Evolutionary conservation across 768 basidiomycete genomes (phyloP), one percentile per base, ranked within the genome.

Genomic region (Lactarius evosmus): DNA sequence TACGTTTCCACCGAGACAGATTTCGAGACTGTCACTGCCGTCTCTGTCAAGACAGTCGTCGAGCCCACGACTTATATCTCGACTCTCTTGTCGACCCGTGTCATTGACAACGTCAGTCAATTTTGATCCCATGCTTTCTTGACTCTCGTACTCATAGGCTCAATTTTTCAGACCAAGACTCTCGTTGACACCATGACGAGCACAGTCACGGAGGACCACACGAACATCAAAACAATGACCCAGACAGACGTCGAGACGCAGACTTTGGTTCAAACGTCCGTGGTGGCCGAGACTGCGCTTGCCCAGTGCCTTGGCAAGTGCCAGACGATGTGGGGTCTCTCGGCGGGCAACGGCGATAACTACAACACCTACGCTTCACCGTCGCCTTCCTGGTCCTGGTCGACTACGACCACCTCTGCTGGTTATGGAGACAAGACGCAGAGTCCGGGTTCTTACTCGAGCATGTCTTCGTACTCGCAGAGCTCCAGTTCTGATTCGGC

Each of bases 41-140:
- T 56, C 75, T 81, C 55, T 68, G 32, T 80, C 60, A 81, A 77
- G 74, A 85, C 85, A 34, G 68, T 78, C 38, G 58, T 76, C 22
- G 69, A 82, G 72, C 86, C 86, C 32, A 87, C 86, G 9, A 89
- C 87, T 12, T 75, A 79, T 72, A 75, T 79, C 56, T 81, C 79
- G 56, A 78, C 81, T 57, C 84, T 78, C 71, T 78, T 85, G 41
- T 78, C 80, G 70, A 88, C 86, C 8, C 65, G 79, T 71, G 79
- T 83, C 66, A 79, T 79, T 67, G 84, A 88, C 75, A 80, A 82
- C 61, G 84, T 85, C 64, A 65, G 80, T 74, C 22, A 7, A n/a
- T n/a, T 36, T 49, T 16, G 7, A 17, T 53, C 49, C 1, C 34
- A 27, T 30, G 7, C 7, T 40, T 17, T 36, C 36, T 30, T 34